Evolutionary conservation across 768 basidiomycete genomes (phyloP), one percentile per base, ranked within the genome.

Genomic region (Mycena maculata): DNA sequence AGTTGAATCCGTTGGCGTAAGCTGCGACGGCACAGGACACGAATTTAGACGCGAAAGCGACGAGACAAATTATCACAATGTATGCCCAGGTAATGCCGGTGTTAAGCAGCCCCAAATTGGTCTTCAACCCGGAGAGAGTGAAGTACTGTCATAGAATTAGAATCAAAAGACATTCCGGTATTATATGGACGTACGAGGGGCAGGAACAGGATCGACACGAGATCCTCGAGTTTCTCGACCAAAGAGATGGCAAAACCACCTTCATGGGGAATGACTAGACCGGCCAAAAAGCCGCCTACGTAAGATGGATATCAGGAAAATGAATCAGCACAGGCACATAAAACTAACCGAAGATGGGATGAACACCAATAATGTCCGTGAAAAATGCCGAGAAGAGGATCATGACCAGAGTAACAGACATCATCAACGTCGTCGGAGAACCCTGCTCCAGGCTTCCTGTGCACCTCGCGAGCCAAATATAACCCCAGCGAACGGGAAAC

Each of bases 141-240:
- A 95, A 96, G 79, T 95, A 95, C 91, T 92, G 65, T 18, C 30
- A 33, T 38, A 10, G n/a, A 48, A 57, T 61, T 33, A 31, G 20
- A 18, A 45, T 50, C 63, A 57, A 38, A 52, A 58, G 39, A 45
- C 55, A 31, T 42, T 36, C 45, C 15, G 38, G 18, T 16, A 59
- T 25, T 38, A 48, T 25, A 54, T 6, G 23, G 27, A 77, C 91
- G 65, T 75, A 93, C 92, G 63, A 94, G 82, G 8, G 94, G 94
- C 33, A 96, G 72, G 74, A 95, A 87, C 5, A 94, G 74, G 64
- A 94, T 87, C 5, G 86, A 79, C 11, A 95, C 89, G n/a, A 96
- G 79, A 81, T 97, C 95, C 78, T 98, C 95, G 28, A 96, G 77
- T 77, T 92, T 96, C 71, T 94, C 93, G 0, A 93, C 90, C 18